A percentile compares a stretch with the other conserved stretches of the same genome.
Conservation (phyloP, 2,329 filamentous ascomycete genomes). For the Aphanocladium album region DNA sequence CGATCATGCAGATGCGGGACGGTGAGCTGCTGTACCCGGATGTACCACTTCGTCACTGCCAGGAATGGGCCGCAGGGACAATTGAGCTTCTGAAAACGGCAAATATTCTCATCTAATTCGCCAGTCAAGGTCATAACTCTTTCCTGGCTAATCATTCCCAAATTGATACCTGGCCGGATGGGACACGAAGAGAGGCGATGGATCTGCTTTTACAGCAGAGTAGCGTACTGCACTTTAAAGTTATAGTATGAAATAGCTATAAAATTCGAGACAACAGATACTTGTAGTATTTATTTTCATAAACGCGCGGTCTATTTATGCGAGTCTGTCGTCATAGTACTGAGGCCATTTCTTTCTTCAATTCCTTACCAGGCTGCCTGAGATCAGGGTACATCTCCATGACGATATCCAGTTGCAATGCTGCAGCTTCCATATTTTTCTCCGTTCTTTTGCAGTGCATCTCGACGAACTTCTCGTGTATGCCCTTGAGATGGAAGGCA, state of each 20-base stretch:
- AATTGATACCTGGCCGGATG: no score
- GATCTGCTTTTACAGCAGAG: no score
- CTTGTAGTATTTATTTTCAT: no score
- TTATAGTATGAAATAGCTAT: no score
- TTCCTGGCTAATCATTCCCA: no score
- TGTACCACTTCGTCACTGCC: neutral
- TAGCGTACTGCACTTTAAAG: no score
- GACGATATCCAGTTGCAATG: neutral
- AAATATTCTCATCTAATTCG: neutral
- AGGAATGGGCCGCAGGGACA: conserved; percentile 1
- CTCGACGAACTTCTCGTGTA: conserved; percentile 3
- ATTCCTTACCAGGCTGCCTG: neutral
- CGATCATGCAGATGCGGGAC: neutral
- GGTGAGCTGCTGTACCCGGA: neutral
- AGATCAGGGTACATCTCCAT: neutral
- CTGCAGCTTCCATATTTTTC: neutral
- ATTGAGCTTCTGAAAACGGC: neutral
- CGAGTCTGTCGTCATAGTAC: neutral
- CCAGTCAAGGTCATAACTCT: no score
- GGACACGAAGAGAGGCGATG: no score
- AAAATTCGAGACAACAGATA: no score
- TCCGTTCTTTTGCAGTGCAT: neutral
- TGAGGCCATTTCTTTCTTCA: neutral
- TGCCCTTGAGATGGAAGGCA: conserved; percentile 1
- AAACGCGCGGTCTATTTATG: no score